Evolutionary conservation across 495 filamentous ascomycete genomes (phyloP).

Genomic region (Neurospora discreta): DNA sequence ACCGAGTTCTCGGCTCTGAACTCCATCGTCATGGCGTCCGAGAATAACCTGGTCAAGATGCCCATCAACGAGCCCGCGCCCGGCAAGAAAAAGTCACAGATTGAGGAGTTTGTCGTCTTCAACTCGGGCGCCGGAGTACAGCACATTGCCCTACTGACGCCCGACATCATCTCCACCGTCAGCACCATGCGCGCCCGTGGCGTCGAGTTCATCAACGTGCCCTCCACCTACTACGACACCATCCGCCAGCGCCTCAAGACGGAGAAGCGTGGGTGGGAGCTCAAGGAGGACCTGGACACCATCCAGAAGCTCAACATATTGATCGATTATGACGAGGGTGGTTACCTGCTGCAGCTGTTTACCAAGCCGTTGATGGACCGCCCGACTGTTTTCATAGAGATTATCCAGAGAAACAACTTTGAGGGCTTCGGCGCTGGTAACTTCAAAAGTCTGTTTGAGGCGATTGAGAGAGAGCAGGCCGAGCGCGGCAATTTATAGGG

Average conservation of each 20-base stretch:
- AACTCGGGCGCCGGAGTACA: constrained; percentile 81
- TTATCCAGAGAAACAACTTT: constrained; percentile 82
- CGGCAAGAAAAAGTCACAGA: constrained; percentile 77
- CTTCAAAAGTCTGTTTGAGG: constrained; percentile 87
- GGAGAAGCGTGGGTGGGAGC: constrained; percentile 36
- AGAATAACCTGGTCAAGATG: constrained; percentile 75
- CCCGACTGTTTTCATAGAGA: constrained; percentile 88
- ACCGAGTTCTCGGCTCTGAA: constrained; percentile 81
- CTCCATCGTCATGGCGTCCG: constrained; percentile 77
- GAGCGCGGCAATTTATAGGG: constrained; percentile 62
- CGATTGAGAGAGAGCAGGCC: constrained; percentile 82
- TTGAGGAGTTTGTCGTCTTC: constrained; percentile 86
- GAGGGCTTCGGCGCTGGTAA: constrained; percentile 89
- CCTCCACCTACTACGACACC: constrained; percentile 68
- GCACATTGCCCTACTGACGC: constrained; percentile 76
- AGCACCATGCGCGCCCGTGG: constrained; percentile 63
- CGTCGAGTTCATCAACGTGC: constrained; percentile 82
- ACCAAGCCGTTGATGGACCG: constrained; percentile 89
- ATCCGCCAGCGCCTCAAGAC: constrained; percentile 56
- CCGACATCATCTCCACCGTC: constrained; percentile 66
- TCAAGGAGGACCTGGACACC: constrained; percentile 66
- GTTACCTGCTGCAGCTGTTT: constrained; percentile 78
- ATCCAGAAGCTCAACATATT: constrained; percentile 67
- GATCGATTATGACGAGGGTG: constrained; percentile 84
- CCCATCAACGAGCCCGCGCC: constrained; percentile 91